phyloP scores from a whole-genome alignment of 257 asterid genomes.

The Nicotiana sylvestris region DNA sequence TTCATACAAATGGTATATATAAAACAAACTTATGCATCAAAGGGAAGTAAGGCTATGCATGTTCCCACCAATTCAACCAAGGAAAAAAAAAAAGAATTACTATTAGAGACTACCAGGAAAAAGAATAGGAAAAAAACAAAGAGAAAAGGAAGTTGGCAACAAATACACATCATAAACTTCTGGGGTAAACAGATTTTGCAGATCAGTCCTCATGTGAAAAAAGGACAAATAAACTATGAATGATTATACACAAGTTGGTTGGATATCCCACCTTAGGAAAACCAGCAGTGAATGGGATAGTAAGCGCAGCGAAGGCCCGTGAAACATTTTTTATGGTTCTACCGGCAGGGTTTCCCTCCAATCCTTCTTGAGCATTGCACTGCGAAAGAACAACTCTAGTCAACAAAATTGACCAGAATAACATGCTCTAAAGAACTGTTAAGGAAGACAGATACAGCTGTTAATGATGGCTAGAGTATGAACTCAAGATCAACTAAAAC shows the following conservation, averaged over 20 bases:
- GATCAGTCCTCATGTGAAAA: not conserved
- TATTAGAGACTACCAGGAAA: not conserved
- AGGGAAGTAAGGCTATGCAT: not conserved
- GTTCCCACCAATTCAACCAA: not conserved
- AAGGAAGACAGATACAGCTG: not conserved
- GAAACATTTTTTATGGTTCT: slow-evolving; percentile 60
- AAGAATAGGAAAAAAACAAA: not conserved
- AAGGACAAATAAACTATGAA: not conserved
- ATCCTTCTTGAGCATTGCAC: slow-evolving; percentile 85
- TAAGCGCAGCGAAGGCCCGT: slow-evolving; percentile 65
- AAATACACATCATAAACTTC: not conserved
- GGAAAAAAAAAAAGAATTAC: not conserved
- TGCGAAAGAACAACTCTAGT: slow-evolving; percentile 18
- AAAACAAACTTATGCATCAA: slow-evolving; percentile 1
- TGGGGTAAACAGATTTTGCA: not conserved
- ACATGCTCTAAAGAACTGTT: not conserved
- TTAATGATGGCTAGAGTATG: not conserved
- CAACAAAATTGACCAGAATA: slow-evolving; percentile 11
- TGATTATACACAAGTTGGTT: slow-evolving; percentile 1
- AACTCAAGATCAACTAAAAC: not conserved
- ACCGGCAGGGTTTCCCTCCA: slow-evolving; percentile 83
- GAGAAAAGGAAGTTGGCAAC: slow-evolving; percentile 4
- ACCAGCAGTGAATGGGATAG: slow-evolving; percentile 68
- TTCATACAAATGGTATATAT: not conserved
- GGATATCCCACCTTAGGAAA: slow-evolving; percentile 59